Evolutionary conservation across 208 protist species (phyloP).

Genomic region (Phytomonas sp.): DNA sequence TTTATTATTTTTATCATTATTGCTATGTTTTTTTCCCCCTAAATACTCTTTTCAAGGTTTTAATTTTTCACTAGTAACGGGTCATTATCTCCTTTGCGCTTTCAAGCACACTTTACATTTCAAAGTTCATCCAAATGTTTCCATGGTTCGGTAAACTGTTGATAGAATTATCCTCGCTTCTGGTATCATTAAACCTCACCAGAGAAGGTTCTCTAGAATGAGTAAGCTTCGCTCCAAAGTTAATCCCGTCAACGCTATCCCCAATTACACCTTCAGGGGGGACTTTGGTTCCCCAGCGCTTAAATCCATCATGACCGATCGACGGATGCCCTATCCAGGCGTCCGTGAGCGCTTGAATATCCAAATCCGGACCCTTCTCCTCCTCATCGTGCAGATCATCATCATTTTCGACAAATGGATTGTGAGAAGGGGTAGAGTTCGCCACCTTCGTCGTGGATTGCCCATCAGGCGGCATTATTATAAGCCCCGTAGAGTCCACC

Average conservation of each 20-base stretch:
- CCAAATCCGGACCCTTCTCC: neutral
- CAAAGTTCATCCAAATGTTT: neutral
- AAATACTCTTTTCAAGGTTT: constrained; percentile 17
- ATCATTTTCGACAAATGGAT: neutral
- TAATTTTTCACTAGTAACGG: neutral
- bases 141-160: neutral
- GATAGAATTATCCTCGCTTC: neutral
- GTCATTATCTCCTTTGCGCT: neutral
- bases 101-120: neutral
- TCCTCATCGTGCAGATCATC: neutral
- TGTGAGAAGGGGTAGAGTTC: neutral
- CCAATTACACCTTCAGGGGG: neutral
- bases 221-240: neutral
- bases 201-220: neutral
- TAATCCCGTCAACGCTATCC: neutral
- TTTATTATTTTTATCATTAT: constrained; percentile 15
- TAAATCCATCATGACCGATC: neutral
- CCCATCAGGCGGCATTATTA: too few species aligned
- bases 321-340: neutral
- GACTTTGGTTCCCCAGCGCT: neutral
- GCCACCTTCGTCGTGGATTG: neutral
- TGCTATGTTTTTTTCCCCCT: constrained; percentile 15
- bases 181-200: neutral
- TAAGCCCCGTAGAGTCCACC: neutral
- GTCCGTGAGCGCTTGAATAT: neutral